Base-by-base conservation (phyloP, 768 basidiomycete species). In the Lactifluus subvellereus region DNA sequence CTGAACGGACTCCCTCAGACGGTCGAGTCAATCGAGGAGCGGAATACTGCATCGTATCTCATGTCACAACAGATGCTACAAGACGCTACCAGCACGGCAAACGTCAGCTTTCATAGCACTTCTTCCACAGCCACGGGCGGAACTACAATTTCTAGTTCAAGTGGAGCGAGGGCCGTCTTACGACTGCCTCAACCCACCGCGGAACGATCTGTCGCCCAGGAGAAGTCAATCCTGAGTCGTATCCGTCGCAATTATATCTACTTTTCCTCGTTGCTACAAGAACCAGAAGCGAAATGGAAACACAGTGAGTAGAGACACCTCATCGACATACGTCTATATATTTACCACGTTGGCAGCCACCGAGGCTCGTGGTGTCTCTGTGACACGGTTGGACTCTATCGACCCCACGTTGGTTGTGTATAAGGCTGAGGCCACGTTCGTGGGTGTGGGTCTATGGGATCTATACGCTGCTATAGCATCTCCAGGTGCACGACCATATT, bases 221-320 rank as follows among this genome's bases (percentile, higher is more conserved):
- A 92, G 66, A 92, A 94, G 72, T 84, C 87, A 4, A 89, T 98
- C n/a, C 70, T 90, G 16, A 86, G 91, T 6, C 80, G 94, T 66
- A 91, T 98, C 22, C 84, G 87, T 70, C 81, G 97, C 62, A 96
- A 91, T 72, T 99, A 99, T 69, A 98, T 98, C 57, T 98, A 98
- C 74, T 98, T 99, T 73, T 95, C 95, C 1, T 97, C 95, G 0
- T 77, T 99, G 53, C 75, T 99, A 54, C 97, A 98, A 74, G 96
- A 98, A 70, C 97, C 97, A 0, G 94, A 98, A 73, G 93, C 94
- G 3, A 99, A 99, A 74, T 99, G 96, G 96, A 86, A 86, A 71
- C 80, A 87, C 70, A 91, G 90, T 92, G 73, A 69, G 87, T 77
- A 22, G 33, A 63, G 62, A n/a, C 67, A 45, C 60, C 57, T 66